These are phyloP conservation scores for Vitis hybrid DNA, from an alignment of 177 flowering plant species.

Conservation along the genomic window DNA sequence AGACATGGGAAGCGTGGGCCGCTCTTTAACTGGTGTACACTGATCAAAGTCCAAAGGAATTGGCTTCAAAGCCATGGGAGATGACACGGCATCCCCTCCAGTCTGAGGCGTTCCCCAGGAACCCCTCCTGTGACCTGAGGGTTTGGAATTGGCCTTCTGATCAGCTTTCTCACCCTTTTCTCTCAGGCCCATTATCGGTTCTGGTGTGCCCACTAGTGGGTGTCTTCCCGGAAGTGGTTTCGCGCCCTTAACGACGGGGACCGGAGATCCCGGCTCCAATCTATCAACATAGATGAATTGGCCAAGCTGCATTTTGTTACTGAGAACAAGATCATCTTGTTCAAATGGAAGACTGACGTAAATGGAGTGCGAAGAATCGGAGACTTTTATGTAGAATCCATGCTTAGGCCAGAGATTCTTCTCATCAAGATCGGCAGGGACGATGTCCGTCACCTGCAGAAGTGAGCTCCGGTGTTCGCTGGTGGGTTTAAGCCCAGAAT, in stretches of 20 bases:
- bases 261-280: slow-evolving; percentile 90
- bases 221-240: slow-evolving; percentile 89
- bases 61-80: slow-evolving; percentile 58
- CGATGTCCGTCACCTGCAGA: slow-evolving; percentile 90
- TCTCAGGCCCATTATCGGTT: slow-evolving; percentile 72
- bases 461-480: slow-evolving; percentile 83
- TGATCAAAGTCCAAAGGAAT: slow-evolving; percentile 73
- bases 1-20: slow-evolving; percentile 32
- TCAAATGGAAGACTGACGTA: slow-evolving; percentile 80
- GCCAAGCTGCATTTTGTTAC: slow-evolving; percentile 90
- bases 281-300: slow-evolving; percentile 85
- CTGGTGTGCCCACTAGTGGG: slow-evolving; percentile 86
- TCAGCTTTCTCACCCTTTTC: slow-evolving; percentile 47
- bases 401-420: slow-evolving; percentile 79
- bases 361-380: slow-evolving; percentile 91
- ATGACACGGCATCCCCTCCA: slow-evolving; percentile 35
- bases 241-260: slow-evolving; percentile 71
- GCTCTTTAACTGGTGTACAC: slow-evolving; percentile 64
- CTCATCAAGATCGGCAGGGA: slow-evolving; percentile 94
- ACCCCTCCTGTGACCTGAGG: slow-evolving; percentile 53
- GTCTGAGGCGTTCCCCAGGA: slow-evolving; percentile 66
- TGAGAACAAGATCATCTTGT: slow-evolving; percentile 86
- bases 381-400: slow-evolving; percentile 83
- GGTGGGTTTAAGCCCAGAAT: slow-evolving; percentile 69
- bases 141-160: slow-evolving; percentile 14